These are phyloP conservation scores for Solanum hybrid DNA, from an alignment of 305 asterid genomes.

Conservation along the genomic window DNA sequence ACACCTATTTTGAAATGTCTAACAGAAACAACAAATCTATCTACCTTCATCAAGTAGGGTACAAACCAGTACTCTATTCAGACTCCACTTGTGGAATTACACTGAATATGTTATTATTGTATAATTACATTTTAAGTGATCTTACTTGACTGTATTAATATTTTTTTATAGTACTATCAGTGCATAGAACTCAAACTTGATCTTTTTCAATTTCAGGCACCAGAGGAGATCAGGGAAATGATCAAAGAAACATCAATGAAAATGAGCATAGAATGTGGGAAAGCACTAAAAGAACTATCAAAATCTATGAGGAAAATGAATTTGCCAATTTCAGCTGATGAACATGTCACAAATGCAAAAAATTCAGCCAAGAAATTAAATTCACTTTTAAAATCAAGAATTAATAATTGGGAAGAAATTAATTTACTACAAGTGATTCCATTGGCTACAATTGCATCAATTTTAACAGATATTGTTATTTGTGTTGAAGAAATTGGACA, in stretches of 20 bases:
- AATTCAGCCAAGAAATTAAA: constrained; percentile 32
- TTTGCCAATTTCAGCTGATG: constrained; percentile 25
- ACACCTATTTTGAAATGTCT: too few relatives aligned
- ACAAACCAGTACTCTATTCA: not conserved
- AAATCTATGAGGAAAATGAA: constrained; percentile 39
- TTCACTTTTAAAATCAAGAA: constrained; percentile 27
- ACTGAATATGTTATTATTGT: not conserved
- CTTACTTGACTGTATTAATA: not conserved
- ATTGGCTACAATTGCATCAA: constrained; percentile 43
- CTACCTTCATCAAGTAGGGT: not conserved
- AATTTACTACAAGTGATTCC: constrained; percentile 35
- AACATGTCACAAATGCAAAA: constrained; percentile 30
- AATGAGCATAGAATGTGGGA: constrained; percentile 51
- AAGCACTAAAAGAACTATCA: constrained; percentile 48
- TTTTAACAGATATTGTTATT: constrained; percentile 37
- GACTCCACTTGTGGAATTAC: fast-evolving
- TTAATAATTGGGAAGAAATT: constrained; percentile 17
- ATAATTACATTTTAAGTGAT: not conserved
- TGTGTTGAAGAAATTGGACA: constrained; percentile 41
- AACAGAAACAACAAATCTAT: not conserved
- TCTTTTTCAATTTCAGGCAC: constrained; percentile 24
- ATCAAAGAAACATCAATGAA: constrained; percentile 23
- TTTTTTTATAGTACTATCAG: not conserved
- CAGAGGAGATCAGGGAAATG: constrained; percentile 22
- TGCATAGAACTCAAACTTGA: not conserved